Evolutionary conservation across 164 flowering plant species (phyloP).

Genomic region (Cinnamomum chago): DNA sequence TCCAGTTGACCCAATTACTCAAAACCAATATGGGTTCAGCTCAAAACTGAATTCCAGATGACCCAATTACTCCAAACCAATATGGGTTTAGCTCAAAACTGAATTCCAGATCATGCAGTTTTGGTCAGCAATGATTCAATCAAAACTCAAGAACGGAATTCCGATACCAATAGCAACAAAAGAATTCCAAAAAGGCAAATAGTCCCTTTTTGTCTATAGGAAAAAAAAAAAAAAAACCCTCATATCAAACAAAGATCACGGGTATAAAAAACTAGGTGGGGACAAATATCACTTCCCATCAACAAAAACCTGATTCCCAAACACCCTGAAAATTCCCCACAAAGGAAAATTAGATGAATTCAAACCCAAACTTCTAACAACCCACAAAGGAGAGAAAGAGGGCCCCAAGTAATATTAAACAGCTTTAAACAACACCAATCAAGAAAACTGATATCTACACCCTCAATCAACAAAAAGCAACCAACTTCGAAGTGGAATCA

Average conservation of each 20-base stretch:
- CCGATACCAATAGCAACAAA: too few relatives aligned
- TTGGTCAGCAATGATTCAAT: too few relatives aligned
- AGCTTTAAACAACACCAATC: background rate
- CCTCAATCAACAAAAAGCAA: background rate
- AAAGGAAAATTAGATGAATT: background rate
- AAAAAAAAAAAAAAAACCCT: too few relatives aligned
- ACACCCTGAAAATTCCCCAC: background rate
- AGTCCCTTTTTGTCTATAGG: too few relatives aligned
- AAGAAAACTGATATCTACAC: background rate
- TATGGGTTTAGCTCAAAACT: too few relatives aligned
- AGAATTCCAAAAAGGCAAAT: too few relatives aligned
- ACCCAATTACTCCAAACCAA: background rate
- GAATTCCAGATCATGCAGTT: too few relatives aligned
- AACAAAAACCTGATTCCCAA: background rate
- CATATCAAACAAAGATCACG: too few relatives aligned
- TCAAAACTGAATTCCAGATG: background rate
- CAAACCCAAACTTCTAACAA: background rate
- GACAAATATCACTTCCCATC: background rate
- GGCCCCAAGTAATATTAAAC: background rate
- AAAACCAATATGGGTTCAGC: background rate
- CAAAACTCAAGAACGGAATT: too few relatives aligned
- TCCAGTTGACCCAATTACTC: background rate
- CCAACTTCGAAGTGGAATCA: background rate
- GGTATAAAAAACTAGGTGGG: too few relatives aligned
- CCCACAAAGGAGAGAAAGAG: background rate